These are phyloP conservation scores for Phylloporus sp. DNA, from an alignment of 768 basidiomycete species.

Conservation along the genomic window DNA sequence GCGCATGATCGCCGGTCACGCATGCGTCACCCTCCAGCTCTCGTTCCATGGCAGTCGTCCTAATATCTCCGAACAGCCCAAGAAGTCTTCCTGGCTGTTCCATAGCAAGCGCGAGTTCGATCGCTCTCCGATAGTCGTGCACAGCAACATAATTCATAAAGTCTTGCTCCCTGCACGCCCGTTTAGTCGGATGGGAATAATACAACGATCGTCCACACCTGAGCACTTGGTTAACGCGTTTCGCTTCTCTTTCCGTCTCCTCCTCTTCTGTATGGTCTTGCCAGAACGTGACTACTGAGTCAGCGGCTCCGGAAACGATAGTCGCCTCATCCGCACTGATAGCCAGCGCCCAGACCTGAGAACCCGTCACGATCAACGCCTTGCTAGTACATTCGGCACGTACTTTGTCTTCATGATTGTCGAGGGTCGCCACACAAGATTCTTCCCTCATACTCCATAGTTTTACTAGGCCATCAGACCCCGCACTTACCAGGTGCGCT, in stretches of 20 bases:
- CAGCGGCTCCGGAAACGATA: conserved; percentile 91
- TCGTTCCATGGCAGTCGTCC: conserved; percentile 25
- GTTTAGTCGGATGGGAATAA: conserved; percentile 7
- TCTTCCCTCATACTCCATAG: conserved; percentile 91
- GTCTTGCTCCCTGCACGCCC: conserved; percentile 85
- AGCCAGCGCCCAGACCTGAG: conserved; percentile 93
- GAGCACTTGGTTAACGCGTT: conserved; percentile 68
- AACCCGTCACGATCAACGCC: not conserved
- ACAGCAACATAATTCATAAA: conserved; percentile 85
- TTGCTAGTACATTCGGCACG: conserved; percentile 15
- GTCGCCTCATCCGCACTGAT: conserved; percentile 75
- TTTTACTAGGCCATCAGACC: conserved; percentile 94
- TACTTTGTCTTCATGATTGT: conserved; percentile 98
- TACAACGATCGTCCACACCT: conserved; percentile 53
- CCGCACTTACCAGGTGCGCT: conserved; percentile 82
- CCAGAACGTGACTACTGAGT: conserved; percentile 96
- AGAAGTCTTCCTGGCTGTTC: conserved; percentile 87
- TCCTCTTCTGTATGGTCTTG: conserved; percentile 87
- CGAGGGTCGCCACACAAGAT: conserved; percentile 81
- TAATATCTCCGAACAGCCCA: conserved; percentile 68
- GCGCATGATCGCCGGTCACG: conserved; percentile 63
- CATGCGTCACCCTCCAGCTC: conserved; percentile 21
- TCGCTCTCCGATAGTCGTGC: conserved; percentile 86
- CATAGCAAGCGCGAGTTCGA: conserved; percentile 88
- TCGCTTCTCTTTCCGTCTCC: conserved; percentile 66